Conservation (phyloP, 2,329 filamentous ascomycete genomes). For the Arthroderma uncinatum region DNA sequence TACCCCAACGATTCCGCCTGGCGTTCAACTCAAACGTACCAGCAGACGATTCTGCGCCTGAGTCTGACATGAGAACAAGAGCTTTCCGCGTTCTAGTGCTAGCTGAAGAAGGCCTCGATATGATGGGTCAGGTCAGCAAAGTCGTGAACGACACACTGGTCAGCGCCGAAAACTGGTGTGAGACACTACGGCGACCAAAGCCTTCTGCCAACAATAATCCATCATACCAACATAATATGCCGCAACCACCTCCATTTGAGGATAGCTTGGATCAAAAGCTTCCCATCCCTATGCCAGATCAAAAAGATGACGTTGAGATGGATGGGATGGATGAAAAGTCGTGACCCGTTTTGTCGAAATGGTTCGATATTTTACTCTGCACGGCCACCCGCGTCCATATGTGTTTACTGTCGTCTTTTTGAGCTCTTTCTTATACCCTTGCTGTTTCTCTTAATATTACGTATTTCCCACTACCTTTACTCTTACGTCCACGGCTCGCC, state of each 20-base stretch:
- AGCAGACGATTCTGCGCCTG: constrained; percentile 24
- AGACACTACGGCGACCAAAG: constrained; percentile 52
- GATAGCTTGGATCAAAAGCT: constrained; percentile 10
- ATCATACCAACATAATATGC: background rate
- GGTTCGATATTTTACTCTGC: background rate
- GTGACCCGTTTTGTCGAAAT: constrained; percentile 13
- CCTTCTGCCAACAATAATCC: constrained; percentile 5
- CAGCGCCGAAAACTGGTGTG: constrained; percentile 86
- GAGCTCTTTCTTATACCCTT: background rate
- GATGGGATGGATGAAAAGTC: constrained; percentile 24
- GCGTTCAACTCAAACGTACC: constrained; percentile 45
- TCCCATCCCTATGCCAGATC: constrained; percentile 15
- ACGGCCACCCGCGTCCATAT: background rate
- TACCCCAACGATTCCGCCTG: constrained; percentile 71
- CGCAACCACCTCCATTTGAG: background rate
- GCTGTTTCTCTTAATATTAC: background rate
- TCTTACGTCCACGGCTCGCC: too few species aligned
- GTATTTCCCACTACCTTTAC: background rate
- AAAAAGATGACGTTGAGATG: constrained; percentile 27
- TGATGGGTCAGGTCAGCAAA: constrained; percentile 82
- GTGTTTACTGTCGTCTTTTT: background rate
- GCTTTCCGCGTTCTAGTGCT: constrained; percentile 74
- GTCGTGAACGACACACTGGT: constrained; percentile 82
- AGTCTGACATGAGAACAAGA: constrained; percentile 40
- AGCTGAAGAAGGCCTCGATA: constrained; percentile 81